Base-by-base conservation (phyloP, 495 filamentous ascomycete genomes). In the Hypoxylon lenormandii region DNA sequence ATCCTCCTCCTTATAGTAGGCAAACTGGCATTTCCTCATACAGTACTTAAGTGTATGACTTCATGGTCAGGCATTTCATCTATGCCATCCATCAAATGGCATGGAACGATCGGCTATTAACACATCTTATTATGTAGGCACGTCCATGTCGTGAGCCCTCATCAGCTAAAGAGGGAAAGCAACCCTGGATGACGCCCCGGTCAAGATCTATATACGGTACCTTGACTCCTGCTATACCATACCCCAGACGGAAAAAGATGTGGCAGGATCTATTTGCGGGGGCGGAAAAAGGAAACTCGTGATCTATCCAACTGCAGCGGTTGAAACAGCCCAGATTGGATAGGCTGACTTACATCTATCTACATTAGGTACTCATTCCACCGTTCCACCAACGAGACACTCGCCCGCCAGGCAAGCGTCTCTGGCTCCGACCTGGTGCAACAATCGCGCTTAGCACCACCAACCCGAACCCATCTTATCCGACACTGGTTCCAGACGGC, bases 291-390 rank as follows among this genome's bases (percentile, higher is more conserved):
- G 22, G 50, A 46, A 63, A 42, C 51, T 49, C 51, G 60, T 56
- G 60, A 64, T 53, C 43, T 49, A 19, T 42, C n/a, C 21, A 40
- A 55, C 51, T 36, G 42, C 60, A 56, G 42, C 22, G 42, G 36
- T 56, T 64, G 51, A 49, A 64, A 57, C 51, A 40, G 4, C 50
- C 43, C 15, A 49, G 36, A 56, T 64, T 64, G 47, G 51, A 15
- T 56, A 64, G 60, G 60, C 51, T 50, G 60, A 56, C 18, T 55
- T 28, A 4, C 6, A 33, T 33, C 10, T 11, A n/a, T 30, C 2
- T 21, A 19, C 38, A 30, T 28, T 13, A 11, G 21, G n/a, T n/a
- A n/a, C 18, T 8, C 21, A 16, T 19, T 18, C 19, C n/a, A n/a
- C n/a, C n/a, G n/a, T n/a, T n/a, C n/a, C 6, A 19, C 33, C 15